Evolutionary conservation across 2,329 filamentous ascomycete genomes (phyloP).

Genomic region (Fusarium chaquense): DNA sequence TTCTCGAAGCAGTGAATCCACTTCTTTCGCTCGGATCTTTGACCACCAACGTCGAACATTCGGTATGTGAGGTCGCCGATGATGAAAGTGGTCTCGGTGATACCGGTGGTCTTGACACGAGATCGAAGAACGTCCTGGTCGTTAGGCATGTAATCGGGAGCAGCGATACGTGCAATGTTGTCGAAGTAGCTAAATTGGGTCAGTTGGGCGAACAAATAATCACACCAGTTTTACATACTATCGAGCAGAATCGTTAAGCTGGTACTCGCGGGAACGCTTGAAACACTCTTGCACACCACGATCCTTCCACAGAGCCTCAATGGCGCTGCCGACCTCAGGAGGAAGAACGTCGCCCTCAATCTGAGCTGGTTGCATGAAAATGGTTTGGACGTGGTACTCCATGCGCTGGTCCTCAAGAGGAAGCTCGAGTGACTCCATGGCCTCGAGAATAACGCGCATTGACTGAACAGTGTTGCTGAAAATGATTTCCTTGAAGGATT

Average conservation of each 20-base stretch:
- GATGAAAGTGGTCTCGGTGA: constrained; percentile 96
- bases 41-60: constrained; percentile 97
- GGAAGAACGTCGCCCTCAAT: constrained; percentile 95
- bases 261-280: constrained; percentile 94
- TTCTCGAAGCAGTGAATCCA: constrained; percentile 99
- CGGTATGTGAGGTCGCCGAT: constrained; percentile 94
- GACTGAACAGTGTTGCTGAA: constrained; percentile 78
- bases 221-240: constrained; percentile 72
- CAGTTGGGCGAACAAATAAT: constrained; percentile 44
- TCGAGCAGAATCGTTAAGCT: constrained; percentile 95
- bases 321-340: constrained; percentile 93
- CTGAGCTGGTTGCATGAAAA: constrained; percentile 98
- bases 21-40: constrained; percentile 97
- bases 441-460: constrained; percentile 76
- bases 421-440: constrained; percentile 77
- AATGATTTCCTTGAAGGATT: constrained; percentile 78
- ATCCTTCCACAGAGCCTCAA: constrained; percentile 93
- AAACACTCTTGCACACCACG: constrained; percentile 94
- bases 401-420: constrained; percentile 91
- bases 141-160: constrained; percentile 92
- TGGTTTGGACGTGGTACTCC: constrained; percentile 97
- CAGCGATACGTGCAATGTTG: constrained; percentile 89
- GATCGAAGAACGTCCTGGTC: constrained; percentile 95
- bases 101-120: constrained; percentile 97
- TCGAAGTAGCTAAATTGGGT: constrained; percentile 85